phyloP scores from a whole-genome alignment of 768 basidiomycete species.

The Lactifluus piperatus region DNA sequence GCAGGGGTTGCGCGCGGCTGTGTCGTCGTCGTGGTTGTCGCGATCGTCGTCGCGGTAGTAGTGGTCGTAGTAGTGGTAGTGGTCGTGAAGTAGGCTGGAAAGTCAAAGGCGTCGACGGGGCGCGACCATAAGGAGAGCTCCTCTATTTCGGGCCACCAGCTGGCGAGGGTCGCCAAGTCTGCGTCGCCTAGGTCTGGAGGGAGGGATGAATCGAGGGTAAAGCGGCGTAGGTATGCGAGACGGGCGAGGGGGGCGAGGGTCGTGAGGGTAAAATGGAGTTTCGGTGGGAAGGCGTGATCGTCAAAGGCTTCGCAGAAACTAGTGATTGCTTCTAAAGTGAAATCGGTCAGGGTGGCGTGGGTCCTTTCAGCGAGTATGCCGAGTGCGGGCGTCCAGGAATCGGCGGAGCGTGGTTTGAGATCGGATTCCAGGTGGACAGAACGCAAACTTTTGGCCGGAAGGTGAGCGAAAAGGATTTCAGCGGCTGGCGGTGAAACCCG shows the following conservation, averaged over 20 bases:
- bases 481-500: slow-evolving; percentile 12
- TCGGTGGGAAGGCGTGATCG: slow-evolving; percentile 12
- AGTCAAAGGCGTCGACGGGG: slow-evolving; percentile 18
- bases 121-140: slow-evolving; percentile 24
- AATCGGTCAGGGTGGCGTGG: slow-evolving; percentile 9
- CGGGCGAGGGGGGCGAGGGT: slow-evolving; percentile 24
- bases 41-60: background rate
- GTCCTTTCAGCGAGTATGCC: slow-evolving; percentile 14
- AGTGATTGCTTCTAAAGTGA: slow-evolving; percentile 16
- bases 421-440: slow-evolving; percentile 19
- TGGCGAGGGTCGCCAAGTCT: slow-evolving; percentile 22
- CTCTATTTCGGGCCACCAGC: slow-evolving; percentile 27
- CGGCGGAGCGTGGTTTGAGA: slow-evolving; percentile 18
- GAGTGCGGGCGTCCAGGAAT: slow-evolving; percentile 18
- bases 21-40: background rate
- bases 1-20: slow-evolving; percentile 22
- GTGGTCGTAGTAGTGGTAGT: background rate
- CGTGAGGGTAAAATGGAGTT: slow-evolving; percentile 22
- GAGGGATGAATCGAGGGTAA: slow-evolving; percentile 22
- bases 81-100: slow-evolving; percentile 16
- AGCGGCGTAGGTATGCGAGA: slow-evolving; percentile 22
- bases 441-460: slow-evolving; percentile 7
- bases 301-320: slow-evolving; percentile 20
- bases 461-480: slow-evolving; percentile 11
- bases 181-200: slow-evolving; percentile 24